phyloP scores from a whole-genome alignment of 176 grass and related monocot genomes.

The Phoenix roebelenii region DNA sequence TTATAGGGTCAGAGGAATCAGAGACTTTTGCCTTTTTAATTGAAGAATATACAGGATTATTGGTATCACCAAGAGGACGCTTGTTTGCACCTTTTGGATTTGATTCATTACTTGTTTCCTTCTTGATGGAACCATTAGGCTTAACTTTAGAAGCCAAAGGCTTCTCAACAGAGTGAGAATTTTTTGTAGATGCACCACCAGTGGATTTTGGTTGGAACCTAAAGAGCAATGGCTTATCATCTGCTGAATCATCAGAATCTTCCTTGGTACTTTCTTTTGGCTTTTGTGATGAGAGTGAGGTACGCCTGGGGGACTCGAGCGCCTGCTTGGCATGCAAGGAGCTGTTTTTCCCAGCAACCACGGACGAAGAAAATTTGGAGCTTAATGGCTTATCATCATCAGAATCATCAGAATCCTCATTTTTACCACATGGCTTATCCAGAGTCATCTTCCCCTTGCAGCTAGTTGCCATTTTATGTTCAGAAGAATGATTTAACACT shows the following conservation, averaged over 20 bases:
- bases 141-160: slow-evolving; percentile 4
- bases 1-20: slow-evolving; percentile 20
- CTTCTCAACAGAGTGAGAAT: slow-evolving; percentile 1
- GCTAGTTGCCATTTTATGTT: too few relatives aligned
- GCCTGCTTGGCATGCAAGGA: neutral
- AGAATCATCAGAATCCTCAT: slow-evolving; percentile 36
- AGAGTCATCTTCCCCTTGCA: neutral
- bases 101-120: slow-evolving; percentile 14
- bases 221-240: slow-evolving; percentile 70
- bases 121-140: slow-evolving; percentile 31
- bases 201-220: slow-evolving; percentile 34
- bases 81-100: slow-evolving; percentile 42
- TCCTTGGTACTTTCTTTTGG: slow-evolving; percentile 1
- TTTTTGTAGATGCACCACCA: slow-evolving; percentile 7
- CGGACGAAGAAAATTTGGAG: slow-evolving; percentile 22
- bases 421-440: slow-evolving; percentile 25
- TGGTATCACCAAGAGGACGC: slow-evolving; percentile 35
- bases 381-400: slow-evolving; percentile 53
- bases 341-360: slow-evolving; percentile 2
- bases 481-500: too few relatives aligned
- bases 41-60: slow-evolving; percentile 32
- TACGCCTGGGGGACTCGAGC: neutral
- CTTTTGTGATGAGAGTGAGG: neutral
- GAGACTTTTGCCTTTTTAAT: slow-evolving; percentile 56
- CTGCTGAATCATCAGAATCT: slow-evolving; percentile 76